Base-by-base conservation (phyloP, 768 basidiomycete genomes). In the Lepiota brunneoincarnata region DNA sequence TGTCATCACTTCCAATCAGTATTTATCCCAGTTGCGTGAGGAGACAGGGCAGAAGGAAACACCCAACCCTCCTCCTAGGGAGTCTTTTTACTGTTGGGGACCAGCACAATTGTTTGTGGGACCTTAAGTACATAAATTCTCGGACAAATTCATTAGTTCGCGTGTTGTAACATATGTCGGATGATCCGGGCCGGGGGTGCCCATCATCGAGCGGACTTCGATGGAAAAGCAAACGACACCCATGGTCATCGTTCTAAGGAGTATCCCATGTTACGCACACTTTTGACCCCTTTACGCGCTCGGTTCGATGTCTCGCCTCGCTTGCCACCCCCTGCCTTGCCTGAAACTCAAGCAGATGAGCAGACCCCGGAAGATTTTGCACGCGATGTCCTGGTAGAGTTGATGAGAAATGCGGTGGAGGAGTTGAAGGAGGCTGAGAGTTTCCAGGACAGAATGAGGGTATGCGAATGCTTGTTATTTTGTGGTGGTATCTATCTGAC, bases 401-500 rank as follows among this genome's bases (percentile, higher is more conserved):
- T 87, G 26, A 86, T 93, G 82, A 74, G 84, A 28, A 82, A 80
- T 54, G 71, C 83, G 0, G 78, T 92, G 18, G 89, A 89, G 59
- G 80, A 79, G 51, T 69, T 93, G 50, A 92, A 90, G 69, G 62
- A 72, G 14, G 77, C 81, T 2, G 77, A 81, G 44, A 74, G 56
- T 15, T 58, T 58, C 20, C 61, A 61, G 6, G 58, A 53, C 14
- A 63, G 74, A 59, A 72, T 78, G 38, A 79, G 83, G 77, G 89
- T 90, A 61, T 55, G 73, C 67, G 17, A 42, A 6, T n/a, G 17
- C 20, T 43, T 46, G 47, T 43, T 28, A 31, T 40, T 44, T 17
- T 15, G 20, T 28, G 9, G n/a, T 35, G 3, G 20, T 15, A 14
- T 40, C 39, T 43, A 15, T 38, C 31, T 35, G 28, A 36, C 31